These are phyloP conservation scores for Fusarium nematophilum DNA, from an alignment of 2,329 filamentous ascomycete species.

Conservation along the genomic window DNA sequence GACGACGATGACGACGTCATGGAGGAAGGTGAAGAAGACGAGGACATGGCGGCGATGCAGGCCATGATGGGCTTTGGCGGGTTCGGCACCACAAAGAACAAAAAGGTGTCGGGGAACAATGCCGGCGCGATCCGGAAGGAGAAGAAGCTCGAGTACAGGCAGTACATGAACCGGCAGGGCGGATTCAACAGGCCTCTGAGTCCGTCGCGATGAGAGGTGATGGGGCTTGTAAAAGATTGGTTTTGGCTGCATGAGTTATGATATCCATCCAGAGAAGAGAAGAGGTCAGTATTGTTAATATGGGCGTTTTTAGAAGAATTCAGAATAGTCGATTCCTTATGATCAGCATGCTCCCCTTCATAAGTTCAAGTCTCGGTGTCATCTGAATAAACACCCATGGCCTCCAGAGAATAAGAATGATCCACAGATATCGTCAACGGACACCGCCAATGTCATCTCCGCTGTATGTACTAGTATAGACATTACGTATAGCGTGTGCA, in stretches of 20 bases:
- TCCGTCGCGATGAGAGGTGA: constrained; percentile 55
- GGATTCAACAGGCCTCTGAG: constrained; percentile 85
- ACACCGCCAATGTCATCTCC: too few species aligned
- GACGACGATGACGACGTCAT: constrained; percentile 37
- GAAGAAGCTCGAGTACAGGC: constrained; percentile 93
- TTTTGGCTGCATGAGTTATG: constrained; percentile 3
- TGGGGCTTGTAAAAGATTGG: neutral
- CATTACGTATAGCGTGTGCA: constrained; percentile 51
- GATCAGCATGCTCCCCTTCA: too few species aligned
- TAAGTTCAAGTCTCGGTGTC: too few species aligned
- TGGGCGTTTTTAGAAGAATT: too few species aligned
- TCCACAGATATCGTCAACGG: too few species aligned
- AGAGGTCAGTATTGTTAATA: neutral
- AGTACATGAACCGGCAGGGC: constrained; percentile 93
- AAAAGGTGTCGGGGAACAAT: constrained; percentile 89
- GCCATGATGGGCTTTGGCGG: constrained; percentile 90
- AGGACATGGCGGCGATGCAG: constrained; percentile 78
- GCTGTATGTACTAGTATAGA: constrained; percentile 48
- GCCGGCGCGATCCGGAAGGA: constrained; percentile 86
- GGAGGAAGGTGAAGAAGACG: constrained; percentile 62
- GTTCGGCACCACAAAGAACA: constrained; percentile 89
- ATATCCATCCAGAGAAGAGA: constrained; percentile 1
- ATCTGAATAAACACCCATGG: too few species aligned
- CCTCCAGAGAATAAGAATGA: too few species aligned
- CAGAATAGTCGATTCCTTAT: too few species aligned